These are phyloP conservation scores for Stephania japonica DNA, from an alignment of 164 flowering plant species.

Conservation along the genomic window DNA sequence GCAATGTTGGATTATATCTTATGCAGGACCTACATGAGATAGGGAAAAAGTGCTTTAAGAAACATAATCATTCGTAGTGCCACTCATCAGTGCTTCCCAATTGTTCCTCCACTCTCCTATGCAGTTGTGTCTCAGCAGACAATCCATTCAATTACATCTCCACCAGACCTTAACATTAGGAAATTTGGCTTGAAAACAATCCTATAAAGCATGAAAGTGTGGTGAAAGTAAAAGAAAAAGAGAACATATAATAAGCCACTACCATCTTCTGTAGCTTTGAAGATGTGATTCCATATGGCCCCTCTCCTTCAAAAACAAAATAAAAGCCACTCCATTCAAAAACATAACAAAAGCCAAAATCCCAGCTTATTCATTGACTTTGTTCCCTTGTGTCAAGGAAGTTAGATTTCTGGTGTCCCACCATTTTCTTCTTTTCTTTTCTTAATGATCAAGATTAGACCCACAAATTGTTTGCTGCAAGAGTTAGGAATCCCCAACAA, in stretches of 20 bases:
- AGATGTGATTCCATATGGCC: not conserved
- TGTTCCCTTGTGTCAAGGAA: slow-evolving; percentile 2
- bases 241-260: not conserved
- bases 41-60: not conserved
- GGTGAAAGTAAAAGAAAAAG: slow-evolving; percentile 1
- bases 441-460: not conserved
- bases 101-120: not conserved
- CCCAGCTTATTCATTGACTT: not conserved
- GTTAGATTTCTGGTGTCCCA: not conserved
- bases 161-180: not conserved
- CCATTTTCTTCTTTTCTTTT: not conserved
- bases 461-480: not conserved
- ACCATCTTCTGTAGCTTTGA: not conserved
- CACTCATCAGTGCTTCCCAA: not conserved
- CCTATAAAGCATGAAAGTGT: not conserved
- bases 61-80: not conserved
- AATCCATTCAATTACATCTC: not conserved
- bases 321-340: not conserved
- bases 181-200: not conserved
- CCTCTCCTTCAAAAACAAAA: not conserved
- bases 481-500: not conserved
- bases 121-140: not conserved
- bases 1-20: not conserved
- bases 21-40: not conserved
- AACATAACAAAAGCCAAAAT: not conserved